Evolutionary conservation across 352 stramenopile species (phyloP).

Genomic region (Phytophthora citrophthora): DNA sequence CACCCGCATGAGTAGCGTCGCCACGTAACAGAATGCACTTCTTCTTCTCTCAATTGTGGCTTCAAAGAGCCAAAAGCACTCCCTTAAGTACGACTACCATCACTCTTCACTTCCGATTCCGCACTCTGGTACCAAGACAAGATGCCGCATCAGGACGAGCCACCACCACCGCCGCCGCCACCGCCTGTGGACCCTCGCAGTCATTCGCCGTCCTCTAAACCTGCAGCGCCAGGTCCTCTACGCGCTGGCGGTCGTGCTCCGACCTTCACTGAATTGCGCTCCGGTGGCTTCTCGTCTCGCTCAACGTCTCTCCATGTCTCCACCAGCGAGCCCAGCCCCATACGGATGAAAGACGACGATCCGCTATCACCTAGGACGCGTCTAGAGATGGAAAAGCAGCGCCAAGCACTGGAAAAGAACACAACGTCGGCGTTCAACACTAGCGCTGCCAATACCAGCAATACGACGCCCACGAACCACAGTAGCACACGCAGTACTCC

Average conservation of each 20-base stretch:
- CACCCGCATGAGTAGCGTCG: constrained; percentile 40
- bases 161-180: constrained; percentile 36
- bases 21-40: constrained; percentile 10
- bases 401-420: constrained; percentile 32
- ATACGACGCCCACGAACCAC: constrained; percentile 35
- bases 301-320: constrained; percentile 21
- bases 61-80: no score
- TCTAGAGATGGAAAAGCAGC: constrained; percentile 54
- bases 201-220: constrained; percentile 9
- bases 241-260: constrained; percentile 12
- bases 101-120: constrained; percentile 11
- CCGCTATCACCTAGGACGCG: constrained; percentile 58
- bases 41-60: no score
- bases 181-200: constrained; percentile 16
- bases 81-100: no score
- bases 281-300: constrained; percentile 18
- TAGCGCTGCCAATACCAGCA: constrained; percentile 33
- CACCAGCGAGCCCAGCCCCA: neutral
- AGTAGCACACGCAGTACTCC: constrained; percentile 37
- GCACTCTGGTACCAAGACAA: constrained; percentile 12
- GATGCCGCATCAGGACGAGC: constrained; percentile 35
- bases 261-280: constrained; percentile 35
- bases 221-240: constrained; percentile 3
- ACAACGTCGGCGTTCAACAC: constrained; percentile 11
- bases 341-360: constrained; percentile 31